These are phyloP conservation scores for Trametes gibbosa DNA, from an alignment of 768 basidiomycete species.

Conservation along the genomic window DNA sequence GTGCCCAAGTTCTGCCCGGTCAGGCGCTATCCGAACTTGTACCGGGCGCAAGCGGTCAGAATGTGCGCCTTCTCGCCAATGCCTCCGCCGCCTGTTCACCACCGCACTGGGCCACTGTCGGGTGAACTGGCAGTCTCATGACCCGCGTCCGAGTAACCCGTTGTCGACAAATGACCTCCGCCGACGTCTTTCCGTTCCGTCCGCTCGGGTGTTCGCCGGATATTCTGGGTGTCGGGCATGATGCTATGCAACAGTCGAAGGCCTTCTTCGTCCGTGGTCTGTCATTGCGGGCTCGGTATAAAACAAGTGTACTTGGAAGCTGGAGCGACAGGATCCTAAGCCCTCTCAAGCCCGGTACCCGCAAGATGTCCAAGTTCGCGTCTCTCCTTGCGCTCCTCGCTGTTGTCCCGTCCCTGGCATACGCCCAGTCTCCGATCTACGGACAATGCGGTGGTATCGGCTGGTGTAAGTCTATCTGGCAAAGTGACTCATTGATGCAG, in stretches of 20 bases:
- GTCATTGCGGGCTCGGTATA: conserved; percentile 14
- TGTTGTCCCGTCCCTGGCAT: conserved; percentile 43
- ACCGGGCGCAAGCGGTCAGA: conserved; percentile 4
- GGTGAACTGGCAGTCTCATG: conserved; percentile 17
- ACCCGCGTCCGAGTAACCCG: background rate
- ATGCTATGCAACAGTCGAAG: conserved; percentile 5
- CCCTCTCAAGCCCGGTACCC: conserved; percentile 11
- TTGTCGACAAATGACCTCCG: conserved; percentile 21
- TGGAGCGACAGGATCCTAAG: conserved; percentile 14
- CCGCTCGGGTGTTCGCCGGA: conserved; percentile 31
- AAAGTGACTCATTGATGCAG: background rate
- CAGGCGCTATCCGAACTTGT: conserved; percentile 16
- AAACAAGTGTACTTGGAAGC: conserved; percentile 3
- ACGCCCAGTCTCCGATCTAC: conserved; percentile 42
- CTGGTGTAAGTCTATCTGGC: conserved; percentile 41
- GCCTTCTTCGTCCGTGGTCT: background rate
- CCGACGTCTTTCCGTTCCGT: conserved; percentile 31
- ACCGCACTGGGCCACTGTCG: conserved; percentile 7
- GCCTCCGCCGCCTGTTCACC: conserved; percentile 9
- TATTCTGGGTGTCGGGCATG: conserved; percentile 17
- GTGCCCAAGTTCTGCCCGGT: conserved; percentile 3
- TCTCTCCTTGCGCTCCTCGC: conserved; percentile 40
- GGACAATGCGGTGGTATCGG: conserved; percentile 54
- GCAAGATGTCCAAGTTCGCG: conserved; percentile 46
- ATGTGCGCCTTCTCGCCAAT: background rate